Evolutionary conservation across 192 early-diverging fungal genomes (phyloP).

Genomic region (Umbelopsis isabellina): DNA sequence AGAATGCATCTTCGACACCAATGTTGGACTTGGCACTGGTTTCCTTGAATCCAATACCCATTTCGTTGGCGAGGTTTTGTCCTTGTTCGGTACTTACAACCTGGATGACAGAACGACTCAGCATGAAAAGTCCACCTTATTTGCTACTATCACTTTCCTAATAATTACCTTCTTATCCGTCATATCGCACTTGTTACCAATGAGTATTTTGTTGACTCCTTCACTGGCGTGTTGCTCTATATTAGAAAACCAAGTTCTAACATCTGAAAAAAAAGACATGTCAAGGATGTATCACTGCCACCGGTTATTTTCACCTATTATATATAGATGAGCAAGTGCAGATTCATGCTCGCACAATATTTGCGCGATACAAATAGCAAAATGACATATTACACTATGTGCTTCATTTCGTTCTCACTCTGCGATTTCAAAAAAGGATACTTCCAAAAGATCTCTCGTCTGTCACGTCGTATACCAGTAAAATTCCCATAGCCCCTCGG

Average conservation of each 20-base stretch:
- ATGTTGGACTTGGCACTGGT: conserved; percentile 99
- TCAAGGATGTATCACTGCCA: not conserved
- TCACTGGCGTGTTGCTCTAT: conserved; percentile 99
- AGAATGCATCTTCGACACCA: conserved; percentile 96
- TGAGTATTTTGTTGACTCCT: conserved; percentile 97
- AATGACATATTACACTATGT: too few relatives aligned
- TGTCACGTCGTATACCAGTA: conserved; percentile 97
- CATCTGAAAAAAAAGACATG: conserved; percentile 62
- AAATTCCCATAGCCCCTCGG: conserved; percentile 98
- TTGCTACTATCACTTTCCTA: not conserved
- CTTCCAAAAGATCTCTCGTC: conserved; percentile 98
- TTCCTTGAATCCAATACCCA: conserved; percentile 93
- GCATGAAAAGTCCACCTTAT: not conserved
- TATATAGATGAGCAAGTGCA: too few relatives aligned
- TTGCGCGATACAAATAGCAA: conserved; percentile 1
- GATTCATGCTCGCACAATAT: conserved; percentile 1
- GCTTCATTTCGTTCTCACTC: too few relatives aligned
- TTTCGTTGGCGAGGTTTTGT: conserved; percentile 89
- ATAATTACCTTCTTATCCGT: conserved; percentile 85
- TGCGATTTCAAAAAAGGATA: conserved; percentile 36
- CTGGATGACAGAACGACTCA: conserved; percentile 41
- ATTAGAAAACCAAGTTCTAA: conserved; percentile 99
- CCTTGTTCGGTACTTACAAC: conserved; percentile 95
- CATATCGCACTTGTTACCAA: conserved; percentile 99
- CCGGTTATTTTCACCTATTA: too few relatives aligned